Base-by-base conservation (phyloP, 1,284 basidiomycete species). In the Ustilago vetiveriae region DNA sequence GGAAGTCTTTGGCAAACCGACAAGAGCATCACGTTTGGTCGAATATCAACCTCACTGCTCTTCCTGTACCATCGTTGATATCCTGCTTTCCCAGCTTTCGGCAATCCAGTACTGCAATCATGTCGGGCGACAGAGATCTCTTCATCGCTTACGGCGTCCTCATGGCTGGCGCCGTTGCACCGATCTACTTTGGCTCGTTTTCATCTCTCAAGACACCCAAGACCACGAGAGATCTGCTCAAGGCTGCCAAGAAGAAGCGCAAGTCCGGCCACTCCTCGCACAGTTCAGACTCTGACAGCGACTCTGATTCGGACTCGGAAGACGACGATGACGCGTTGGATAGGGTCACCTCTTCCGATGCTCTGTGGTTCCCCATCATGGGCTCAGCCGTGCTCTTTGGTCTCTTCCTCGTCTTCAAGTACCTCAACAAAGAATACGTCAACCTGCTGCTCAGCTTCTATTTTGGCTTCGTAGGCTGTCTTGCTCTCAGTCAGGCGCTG, bases 351-450 rank as follows among this genome's bases (percentile, higher is more conserved):
- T 73, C 77, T 10, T 62, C 59, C 2, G 76, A 78, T 36, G 79
- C 79, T 24, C 79, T 73, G 65, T 64, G 76, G 47, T 76, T 81
- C 41, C 79, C 79, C 23, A 65, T 81, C 47, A 68, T 81, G 47
- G 79, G 79, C 42, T 74, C 69, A 22, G 66, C 54, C 4, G 78
- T 76, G 5, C 72, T 81, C 6, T 68, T 80, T 14, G 60, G 72
- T 6, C 63, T 81, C 30, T 81, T 72, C 36, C 36, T 80, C 19
- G 54, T 77, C 32, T 79, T 80, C 78, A 76, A 76, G 62, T 79
- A 75, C 49, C 59, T 80, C 32, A 73, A 81, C 68, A 76, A 75
- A 30, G 50, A 64, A 29, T 73, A 68, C 27, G 69, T 81, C 45
- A 74, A 80, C 51, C 26, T 74, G 30, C 49, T 81, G 17, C 64